Evolutionary conservation across 345 rosid species (phyloP).

Genomic region (Lepidium sativum): DNA sequence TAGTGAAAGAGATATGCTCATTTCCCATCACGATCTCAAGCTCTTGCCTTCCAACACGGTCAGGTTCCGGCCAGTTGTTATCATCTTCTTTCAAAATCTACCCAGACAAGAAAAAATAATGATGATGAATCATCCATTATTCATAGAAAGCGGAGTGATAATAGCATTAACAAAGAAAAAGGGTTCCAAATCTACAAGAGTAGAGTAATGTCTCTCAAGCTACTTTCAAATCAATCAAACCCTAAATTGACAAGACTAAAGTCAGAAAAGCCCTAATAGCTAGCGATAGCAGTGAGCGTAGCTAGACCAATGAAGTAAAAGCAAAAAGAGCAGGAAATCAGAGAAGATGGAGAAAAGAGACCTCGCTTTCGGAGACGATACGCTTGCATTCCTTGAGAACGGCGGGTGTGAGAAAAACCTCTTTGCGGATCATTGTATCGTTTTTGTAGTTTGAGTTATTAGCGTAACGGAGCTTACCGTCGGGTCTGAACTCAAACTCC

Average conservation of each 20-base stretch:
- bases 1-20: conserved; percentile 91
- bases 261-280: conserved; percentile 3
- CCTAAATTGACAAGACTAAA: background rate
- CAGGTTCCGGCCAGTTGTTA: conserved; percentile 97
- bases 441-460: conserved; percentile 99
- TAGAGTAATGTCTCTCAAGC: background rate
- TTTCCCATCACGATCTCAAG: conserved; percentile 97
- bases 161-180: background rate
- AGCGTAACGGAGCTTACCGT: conserved; percentile 97
- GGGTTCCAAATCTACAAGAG: background rate
- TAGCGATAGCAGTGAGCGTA: background rate
- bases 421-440: conserved; percentile 98
- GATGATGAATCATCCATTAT: background rate
- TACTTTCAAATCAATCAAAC: background rate
- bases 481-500: conserved; percentile 96
- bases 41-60: conserved; percentile 93
- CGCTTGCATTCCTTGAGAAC: conserved; percentile 94
- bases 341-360: background rate
- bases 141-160: background rate
- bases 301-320: background rate
- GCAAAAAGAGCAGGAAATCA: background rate
- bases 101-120: background rate
- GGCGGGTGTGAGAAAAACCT: conserved; percentile 92
- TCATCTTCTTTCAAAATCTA: conserved; percentile 99
- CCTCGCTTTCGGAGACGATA: conserved; percentile 96